Evolutionary conservation across 768 basidiomycete genomes (phyloP).

Genomic region (Russula vinacea): DNA sequence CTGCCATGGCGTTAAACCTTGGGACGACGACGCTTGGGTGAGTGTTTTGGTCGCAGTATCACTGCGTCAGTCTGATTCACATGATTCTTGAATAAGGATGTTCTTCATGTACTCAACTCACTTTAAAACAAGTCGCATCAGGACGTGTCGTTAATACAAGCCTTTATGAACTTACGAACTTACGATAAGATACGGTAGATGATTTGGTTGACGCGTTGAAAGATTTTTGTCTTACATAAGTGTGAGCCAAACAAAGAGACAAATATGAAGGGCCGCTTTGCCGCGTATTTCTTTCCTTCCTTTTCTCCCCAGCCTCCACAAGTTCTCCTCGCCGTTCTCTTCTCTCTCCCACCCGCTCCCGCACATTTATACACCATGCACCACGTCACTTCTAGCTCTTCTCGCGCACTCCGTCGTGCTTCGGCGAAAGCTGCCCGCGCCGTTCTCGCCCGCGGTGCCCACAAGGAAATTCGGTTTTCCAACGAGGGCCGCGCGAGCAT

Average conservation of each 20-base stretch:
- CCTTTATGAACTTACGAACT: neutral
- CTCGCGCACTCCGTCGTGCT: constrained; percentile 64
- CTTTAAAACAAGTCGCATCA: neutral
- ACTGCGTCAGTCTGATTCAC: neutral
- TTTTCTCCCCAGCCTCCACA: neutral
- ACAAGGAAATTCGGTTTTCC: constrained; percentile 97
- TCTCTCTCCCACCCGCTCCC: constrained; percentile 20
- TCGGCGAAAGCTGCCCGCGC: constrained; percentile 56
- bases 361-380: constrained; percentile 51
- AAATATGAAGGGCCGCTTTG: constrained; percentile 12
- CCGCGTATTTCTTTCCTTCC: neutral
- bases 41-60: constrained; percentile 20
- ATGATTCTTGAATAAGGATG: constrained; percentile 11
- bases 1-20: constrained; percentile 44
- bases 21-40: constrained; percentile 46
- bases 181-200: neutral
- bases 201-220: neutral
- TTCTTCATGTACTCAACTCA: constrained; percentile 5
- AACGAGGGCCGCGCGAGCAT: constrained; percentile 93
- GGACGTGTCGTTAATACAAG: neutral
- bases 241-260: constrained; percentile 11
- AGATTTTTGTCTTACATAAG: neutral
- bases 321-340: neutral
- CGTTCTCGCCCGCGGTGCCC: constrained; percentile 62
- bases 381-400: constrained; percentile 62